Evolutionary conservation across 345 rosid species (phyloP), one percentile per base, ranked within the genome.

Genomic region (Eucalyptus melliodora): DNA sequence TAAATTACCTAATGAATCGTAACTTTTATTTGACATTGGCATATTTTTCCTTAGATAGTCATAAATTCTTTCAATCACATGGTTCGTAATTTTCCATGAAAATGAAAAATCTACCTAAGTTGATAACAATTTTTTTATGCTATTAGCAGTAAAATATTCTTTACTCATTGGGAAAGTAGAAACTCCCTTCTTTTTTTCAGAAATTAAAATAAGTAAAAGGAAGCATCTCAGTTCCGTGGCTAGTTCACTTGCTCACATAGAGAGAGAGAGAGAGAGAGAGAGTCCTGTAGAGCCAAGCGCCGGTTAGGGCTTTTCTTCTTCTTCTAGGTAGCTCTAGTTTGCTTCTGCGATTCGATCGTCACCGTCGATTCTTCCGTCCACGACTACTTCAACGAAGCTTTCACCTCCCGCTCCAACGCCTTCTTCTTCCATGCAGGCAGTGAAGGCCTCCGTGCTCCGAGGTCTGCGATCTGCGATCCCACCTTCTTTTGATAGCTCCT

Each of bases 401-500:
- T 97, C 92, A 93, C 87, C 56, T 92, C 87, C 12, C 92, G 93
- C 80, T 90, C 96, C 9, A 92, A 97, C 89, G 95, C 97, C 40
- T 95, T 93, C 92, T 96, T 51, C 94, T 96, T 96, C 93, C 96
- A 95, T 85, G 99, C 98, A 24, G 99, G 99, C 86, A 97, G 96
- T 77, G 99, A 97, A 94, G 99, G 99, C 30, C 96, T 97, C 47
- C 95, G 93, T 89, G 98, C 96, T 95, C 99, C 72, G 94, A 92
- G 90, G 89, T 90, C 87, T 94, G 67, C 53, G 90, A 91, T 90
- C 87, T 94, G 67, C 53, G 90, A 91, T 86, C 88, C 93, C 16
- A 30, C 37, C 24, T 50, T 55, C 67, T 2, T 13, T 50, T 50
- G 10, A 11, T 92, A 62, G 94, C 94, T 59, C 42, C 94, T 42